These are phyloP conservation scores for Fusarium nelsonii DNA, from an alignment of 2,329 filamentous ascomycete genomes.

Conservation along the genomic window DNA sequence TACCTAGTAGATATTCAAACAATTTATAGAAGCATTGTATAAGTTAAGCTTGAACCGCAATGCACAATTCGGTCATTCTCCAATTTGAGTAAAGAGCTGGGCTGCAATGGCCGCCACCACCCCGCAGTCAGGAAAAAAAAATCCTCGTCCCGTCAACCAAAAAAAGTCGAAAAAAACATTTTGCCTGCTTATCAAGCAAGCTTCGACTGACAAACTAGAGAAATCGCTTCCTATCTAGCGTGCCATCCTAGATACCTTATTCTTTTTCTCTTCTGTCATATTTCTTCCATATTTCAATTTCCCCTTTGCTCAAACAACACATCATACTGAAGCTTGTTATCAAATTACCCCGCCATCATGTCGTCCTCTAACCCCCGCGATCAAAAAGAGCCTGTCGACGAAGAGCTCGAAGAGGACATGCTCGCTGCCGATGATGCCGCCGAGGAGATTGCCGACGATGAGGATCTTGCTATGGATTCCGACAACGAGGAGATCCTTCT, in stretches of 20 bases:
- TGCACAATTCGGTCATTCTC: constrained; percentile 6
- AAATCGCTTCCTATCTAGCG: constrained; percentile 3
- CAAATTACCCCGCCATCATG: constrained; percentile 50
- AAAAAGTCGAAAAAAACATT: constrained; percentile 35
- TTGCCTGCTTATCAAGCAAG: constrained; percentile 50
- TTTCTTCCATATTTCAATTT: background rate
- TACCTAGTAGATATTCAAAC: background rate
- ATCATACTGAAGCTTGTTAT: background rate
- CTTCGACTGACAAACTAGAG: constrained; percentile 35
- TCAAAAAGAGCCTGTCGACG: constrained; percentile 43
- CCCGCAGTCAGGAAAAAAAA: constrained; percentile 47
- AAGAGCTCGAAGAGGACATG: constrained; percentile 55
- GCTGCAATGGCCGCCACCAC: constrained; percentile 42
- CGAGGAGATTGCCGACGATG: constrained; percentile 77
- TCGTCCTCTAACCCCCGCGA: constrained; percentile 49
- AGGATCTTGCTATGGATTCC: constrained; percentile 85
- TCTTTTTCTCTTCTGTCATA: background rate
- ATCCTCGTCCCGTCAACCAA: constrained; percentile 39
- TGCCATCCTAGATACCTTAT: background rate
- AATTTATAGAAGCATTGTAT: background rate
- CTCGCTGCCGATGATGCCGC: constrained; percentile 74
- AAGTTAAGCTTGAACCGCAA: background rate
- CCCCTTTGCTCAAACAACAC: background rate
- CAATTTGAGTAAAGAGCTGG: constrained; percentile 19
- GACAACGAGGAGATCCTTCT: constrained; percentile 81